Conservation (phyloP, 306 rosid species). For the Prunus mume region DNA sequence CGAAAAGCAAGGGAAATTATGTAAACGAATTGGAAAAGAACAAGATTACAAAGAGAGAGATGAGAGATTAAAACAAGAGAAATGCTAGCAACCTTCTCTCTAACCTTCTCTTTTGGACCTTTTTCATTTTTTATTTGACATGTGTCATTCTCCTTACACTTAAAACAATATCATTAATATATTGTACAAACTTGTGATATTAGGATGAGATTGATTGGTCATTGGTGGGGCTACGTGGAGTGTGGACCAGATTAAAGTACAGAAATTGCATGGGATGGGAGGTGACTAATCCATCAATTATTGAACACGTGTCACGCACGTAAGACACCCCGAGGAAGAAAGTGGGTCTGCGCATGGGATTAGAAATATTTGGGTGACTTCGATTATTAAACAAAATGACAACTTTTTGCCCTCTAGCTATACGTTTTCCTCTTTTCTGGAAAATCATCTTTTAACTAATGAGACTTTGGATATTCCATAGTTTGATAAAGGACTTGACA, state of each 20-base stretch:
- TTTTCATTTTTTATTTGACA: no score
- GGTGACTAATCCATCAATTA: constrained; percentile 8
- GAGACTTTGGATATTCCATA: background rate
- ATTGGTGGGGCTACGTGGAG: constrained; percentile 1
- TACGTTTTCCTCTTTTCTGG: background rate
- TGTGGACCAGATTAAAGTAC: background rate
- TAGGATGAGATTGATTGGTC: background rate
- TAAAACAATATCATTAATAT: no score
- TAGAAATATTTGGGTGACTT: background rate
- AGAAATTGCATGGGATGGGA: constrained; percentile 12
- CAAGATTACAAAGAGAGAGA: background rate
- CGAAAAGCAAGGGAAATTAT: background rate
- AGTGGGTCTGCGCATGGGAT: constrained; percentile 17
- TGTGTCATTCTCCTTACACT: no score
- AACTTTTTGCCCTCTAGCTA: background rate
- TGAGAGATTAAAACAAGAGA: background rate
- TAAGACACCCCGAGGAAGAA: background rate
- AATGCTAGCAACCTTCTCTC: no score
- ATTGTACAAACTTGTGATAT: no score
- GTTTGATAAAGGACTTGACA: background rate
- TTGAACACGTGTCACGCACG: constrained; percentile 11
- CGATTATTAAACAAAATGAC: background rate
- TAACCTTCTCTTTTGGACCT: no score
- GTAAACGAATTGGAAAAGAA: background rate
- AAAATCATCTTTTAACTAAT: background rate